phyloP scores from a whole-genome alignment of 2,329 filamentous ascomycete species.

The Exophiala sideris region DNA sequence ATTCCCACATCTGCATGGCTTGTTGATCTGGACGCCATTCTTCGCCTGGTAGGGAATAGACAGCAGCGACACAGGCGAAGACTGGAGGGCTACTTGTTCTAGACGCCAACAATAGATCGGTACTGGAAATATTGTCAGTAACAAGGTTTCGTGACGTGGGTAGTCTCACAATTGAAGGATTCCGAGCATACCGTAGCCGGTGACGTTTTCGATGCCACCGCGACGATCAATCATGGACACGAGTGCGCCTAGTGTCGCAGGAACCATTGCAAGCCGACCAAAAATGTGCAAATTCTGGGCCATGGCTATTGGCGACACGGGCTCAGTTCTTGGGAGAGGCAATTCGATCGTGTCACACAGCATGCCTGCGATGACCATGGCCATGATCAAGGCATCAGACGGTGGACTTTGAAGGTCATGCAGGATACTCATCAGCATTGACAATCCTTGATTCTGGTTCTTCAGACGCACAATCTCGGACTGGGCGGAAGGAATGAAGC shows the following conservation, averaged over 20 bases:
- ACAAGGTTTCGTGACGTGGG: neutral
- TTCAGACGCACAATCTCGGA: conserved; percentile 4
- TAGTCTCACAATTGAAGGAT: conserved; percentile 15
- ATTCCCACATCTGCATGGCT: conserved; percentile 4
- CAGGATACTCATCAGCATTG: conserved; percentile 6
- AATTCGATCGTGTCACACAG: conserved; percentile 3
- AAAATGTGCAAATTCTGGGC: conserved; percentile 15
- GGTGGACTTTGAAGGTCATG: conserved; percentile 4
- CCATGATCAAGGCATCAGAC: conserved; percentile 15
- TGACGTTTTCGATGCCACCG: conserved; percentile 7
- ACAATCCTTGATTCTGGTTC: conserved; percentile 7
- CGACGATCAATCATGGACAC: conserved; percentile 4
- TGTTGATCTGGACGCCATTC: conserved; percentile 6
- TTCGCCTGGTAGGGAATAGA: neutral
- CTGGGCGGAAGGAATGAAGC: neutral
- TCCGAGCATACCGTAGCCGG: conserved; percentile 5
- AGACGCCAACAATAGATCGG: conserved; percentile 11
- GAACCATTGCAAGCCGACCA: conserved; percentile 6
- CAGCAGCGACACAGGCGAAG: neutral
- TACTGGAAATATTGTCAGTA: conserved; percentile 6
- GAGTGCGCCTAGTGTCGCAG: conserved; percentile 5
- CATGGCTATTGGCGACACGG: conserved; percentile 10
- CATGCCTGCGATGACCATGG: conserved; percentile 12
- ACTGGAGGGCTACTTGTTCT: conserved; percentile 4
- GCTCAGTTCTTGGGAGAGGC: too few relatives aligned